These are phyloP conservation scores for Leavenworthia alabamica DNA, from an alignment of 345 rosid species.

Conservation along the genomic window DNA sequence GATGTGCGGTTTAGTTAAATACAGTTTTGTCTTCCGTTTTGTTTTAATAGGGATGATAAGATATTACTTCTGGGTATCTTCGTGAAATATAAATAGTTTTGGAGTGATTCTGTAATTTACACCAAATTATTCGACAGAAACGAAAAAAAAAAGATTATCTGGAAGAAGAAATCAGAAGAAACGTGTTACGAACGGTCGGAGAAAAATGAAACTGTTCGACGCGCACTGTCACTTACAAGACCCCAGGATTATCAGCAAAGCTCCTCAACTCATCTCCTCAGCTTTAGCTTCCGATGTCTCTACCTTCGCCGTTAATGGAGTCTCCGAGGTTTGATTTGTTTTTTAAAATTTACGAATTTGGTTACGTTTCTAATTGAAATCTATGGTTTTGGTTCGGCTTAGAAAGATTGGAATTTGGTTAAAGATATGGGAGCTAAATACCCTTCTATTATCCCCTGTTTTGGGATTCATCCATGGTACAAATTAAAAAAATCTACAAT, in stretches of 20 bases:
- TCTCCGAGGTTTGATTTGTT: conserved; percentile 45
- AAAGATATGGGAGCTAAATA: conserved; percentile 58
- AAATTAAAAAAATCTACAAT: neutral
- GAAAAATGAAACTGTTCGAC: conserved; percentile 63
- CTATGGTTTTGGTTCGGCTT: conserved; percentile 1
- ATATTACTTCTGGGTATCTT: neutral
- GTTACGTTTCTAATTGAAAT: neutral
- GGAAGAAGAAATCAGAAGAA: neutral
- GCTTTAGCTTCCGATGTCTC: conserved; percentile 54
- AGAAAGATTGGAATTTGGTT: conserved; percentile 85
- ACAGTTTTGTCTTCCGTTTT: too few species aligned
- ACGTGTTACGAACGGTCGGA: neutral
- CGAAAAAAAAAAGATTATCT: neutral
- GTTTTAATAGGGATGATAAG: too few species aligned
- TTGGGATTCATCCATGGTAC: conserved; percentile 91
- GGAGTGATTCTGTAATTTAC: neutral
- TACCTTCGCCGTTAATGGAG: conserved; percentile 79
- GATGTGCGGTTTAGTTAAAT: too few species aligned
- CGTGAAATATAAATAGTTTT: neutral
- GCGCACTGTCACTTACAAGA: conserved; percentile 98
- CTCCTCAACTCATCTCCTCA: conserved; percentile 55
- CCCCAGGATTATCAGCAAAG: conserved; percentile 58
- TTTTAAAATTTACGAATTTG: neutral
- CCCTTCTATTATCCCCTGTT: conserved; percentile 79
- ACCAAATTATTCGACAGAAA: neutral